Evolutionary conservation across 148 eudicot species (phyloP), one percentile per base, ranked within the genome.

Genomic region (Vaccinium corymbosum): DNA sequence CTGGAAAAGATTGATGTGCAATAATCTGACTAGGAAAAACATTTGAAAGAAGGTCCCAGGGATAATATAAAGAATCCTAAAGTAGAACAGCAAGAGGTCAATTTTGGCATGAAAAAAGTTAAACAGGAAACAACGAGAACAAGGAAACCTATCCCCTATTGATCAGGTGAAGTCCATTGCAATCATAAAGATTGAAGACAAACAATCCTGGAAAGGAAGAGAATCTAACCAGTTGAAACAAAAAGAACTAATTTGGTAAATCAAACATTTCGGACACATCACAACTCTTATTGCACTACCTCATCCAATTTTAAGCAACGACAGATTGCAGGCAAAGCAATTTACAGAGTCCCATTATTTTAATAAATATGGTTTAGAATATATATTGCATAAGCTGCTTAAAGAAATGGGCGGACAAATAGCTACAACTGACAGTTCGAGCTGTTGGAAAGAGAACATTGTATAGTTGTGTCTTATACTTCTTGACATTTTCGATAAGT

Each of bases 111-210:
- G 6, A 81, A 68, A 29, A 68, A 68, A 68, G 42, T 27, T 38
- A 68, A 68, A 68, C 35, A 68, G 42, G 42, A 66, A 81, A 27
- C 83, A 64, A 81, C 32, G 25, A 81, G 75, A 64, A 64, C 70
- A 19, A n/a, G 16, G 17, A 80, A 20, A 56, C 0, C 22, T 80
- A 50, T 57, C 50, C 57, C 79, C 22, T 49, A 79, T 10, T 19
- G 10, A 80, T 20, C 53, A 42, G 12, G 20, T 20, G 55, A 61
- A 48, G 22, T 80, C 42, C 64, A 53, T 14, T 27, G 62, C 81
- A 78, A 78, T 53, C 46, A 53, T 68, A 7, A 27, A 68, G 42
- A 68, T 27, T n/a, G 17, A 16, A 57, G 27, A 57, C 27, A 79
- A 56, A 79, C 25, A 10, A 55, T 79, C 25, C 19, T 35, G 72